phyloP scores from a whole-genome alignment of 2,329 filamentous ascomycete genomes.

The Ophiostoma quercus region DNA sequence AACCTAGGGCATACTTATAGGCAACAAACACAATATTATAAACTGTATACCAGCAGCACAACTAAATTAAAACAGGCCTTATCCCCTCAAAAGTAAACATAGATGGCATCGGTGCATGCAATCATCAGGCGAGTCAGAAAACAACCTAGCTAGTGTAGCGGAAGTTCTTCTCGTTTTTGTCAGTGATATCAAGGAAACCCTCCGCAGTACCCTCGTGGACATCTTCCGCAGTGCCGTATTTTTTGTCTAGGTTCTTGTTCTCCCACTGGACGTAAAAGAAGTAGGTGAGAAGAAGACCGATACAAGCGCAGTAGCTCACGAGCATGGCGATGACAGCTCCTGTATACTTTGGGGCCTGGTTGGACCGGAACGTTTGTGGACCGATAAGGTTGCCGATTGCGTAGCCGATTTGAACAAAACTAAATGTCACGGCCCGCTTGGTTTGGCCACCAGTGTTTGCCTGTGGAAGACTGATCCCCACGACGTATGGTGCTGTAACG shows the following conservation, averaged over 20 bases:
- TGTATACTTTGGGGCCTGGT: conserved; percentile 48
- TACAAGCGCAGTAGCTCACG: conserved; percentile 43
- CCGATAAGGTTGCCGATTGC: conserved; percentile 53
- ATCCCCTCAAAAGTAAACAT: no score
- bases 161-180: conserved; percentile 32
- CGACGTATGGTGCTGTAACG: conserved; percentile 20
- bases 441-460: conserved; percentile 25
- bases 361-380: conserved; percentile 51
- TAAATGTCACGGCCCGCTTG: conserved; percentile 20
- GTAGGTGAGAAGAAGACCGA: conserved; percentile 44
- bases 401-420: conserved; percentile 18
- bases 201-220: conserved; percentile 28
- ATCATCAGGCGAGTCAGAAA: no score
- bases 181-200: conserved; percentile 33
- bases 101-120: no score
- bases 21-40: no score
- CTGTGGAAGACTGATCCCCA: conserved; percentile 24
- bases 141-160: conserved; percentile 30
- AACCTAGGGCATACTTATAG: no score
- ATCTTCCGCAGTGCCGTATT: conserved; percentile 24
- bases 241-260: conserved; percentile 38
- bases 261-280: conserved; percentile 35
- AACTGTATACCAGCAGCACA: no score
- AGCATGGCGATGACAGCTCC: conserved; percentile 53
- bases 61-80: no score